Evolutionary conservation across 805 yeast species (phyloP), one percentile per base, ranked within the genome.

Genomic region (Tanozyma kutaoensis): DNA sequence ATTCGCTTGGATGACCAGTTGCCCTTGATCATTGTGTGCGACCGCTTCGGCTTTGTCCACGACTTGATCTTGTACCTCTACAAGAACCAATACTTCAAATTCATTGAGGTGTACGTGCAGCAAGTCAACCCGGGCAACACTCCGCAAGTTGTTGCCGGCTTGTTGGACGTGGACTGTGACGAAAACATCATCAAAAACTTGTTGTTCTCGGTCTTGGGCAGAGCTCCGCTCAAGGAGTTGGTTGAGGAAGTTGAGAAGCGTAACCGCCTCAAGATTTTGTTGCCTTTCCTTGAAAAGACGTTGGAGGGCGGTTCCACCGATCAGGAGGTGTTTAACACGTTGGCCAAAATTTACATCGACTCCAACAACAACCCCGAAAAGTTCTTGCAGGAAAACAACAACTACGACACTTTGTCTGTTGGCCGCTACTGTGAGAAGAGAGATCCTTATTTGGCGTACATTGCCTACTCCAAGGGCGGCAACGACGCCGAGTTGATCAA

Each of bases 401-500:
- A 69, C 46, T 91, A 91, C 58, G 93, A 91, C 57, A 78, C 97
- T n/a, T 62, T 81, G 40, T 79, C 79, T 43, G 96, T 91, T 39
- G 99, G 98, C 66, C 84, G 74, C 50, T 91, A 91, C 65, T 91
- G 99, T 68, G 99, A 91, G 59, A 88, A 82, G 72, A 80, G 98
- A 58, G 99, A 91, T 48, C 99, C 99, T 36, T 91, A 84, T 59
- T 66, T 91, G 50, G 99, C 98, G 16, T 91, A 84, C 55, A 91
- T 91, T 58, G 93, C 95, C 28, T 91, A 91, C 56, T 93, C 93
- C 35, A 88, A 86, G 59, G 99, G 99, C 48, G 63, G 68, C 28
- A 86, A 88, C 44, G 95, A 91, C 51, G 76, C 66, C 31, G 98
- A 91, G 52, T 69, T 91, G 46, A 72, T 91, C 45, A 66, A 71